These are phyloP conservation scores for Carex arenaria DNA, from an alignment of 202 grass and related monocot species.

Conservation along the genomic window DNA sequence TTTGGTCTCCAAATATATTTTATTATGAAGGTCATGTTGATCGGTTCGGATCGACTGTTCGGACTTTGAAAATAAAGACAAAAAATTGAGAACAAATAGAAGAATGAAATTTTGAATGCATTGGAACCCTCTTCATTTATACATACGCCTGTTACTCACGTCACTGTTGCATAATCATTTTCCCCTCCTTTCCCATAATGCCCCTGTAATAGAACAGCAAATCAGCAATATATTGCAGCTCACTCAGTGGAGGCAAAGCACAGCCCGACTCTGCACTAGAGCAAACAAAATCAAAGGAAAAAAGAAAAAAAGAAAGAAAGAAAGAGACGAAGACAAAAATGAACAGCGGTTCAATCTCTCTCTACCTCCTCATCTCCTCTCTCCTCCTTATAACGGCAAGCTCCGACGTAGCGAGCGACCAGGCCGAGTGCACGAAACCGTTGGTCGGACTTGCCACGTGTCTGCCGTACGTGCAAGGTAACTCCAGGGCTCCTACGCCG, in stretches of 20 bases:
- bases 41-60: too few species aligned
- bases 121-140: too few species aligned
- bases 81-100: too few species aligned
- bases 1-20: too few species aligned
- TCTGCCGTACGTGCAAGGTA: conserved; percentile 70
- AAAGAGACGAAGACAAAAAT: neutral
- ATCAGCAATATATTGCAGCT: neutral
- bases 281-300: neutral
- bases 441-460: conserved; percentile 65
- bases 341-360: neutral
- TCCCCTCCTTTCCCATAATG: neutral
- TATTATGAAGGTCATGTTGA: too few species aligned
- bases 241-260: conserved; percentile 1
- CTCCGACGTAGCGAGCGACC: conserved; percentile 51
- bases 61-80: too few species aligned
- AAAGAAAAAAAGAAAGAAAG: neutral
- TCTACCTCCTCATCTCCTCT: neutral
- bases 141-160: neutral
- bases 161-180: neutral
- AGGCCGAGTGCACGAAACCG: conserved; percentile 62
- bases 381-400: neutral
- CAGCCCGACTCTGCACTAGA: neutral
- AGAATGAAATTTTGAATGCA: too few species aligned
- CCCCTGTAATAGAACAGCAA: neutral
- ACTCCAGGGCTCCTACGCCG: conserved; percentile 48